A percentile compares a stretch with the other conserved stretches of the same genome.
Conservation (phyloP, 2,329 filamentous ascomycete species). For the Claviceps quebecensis region DNA sequence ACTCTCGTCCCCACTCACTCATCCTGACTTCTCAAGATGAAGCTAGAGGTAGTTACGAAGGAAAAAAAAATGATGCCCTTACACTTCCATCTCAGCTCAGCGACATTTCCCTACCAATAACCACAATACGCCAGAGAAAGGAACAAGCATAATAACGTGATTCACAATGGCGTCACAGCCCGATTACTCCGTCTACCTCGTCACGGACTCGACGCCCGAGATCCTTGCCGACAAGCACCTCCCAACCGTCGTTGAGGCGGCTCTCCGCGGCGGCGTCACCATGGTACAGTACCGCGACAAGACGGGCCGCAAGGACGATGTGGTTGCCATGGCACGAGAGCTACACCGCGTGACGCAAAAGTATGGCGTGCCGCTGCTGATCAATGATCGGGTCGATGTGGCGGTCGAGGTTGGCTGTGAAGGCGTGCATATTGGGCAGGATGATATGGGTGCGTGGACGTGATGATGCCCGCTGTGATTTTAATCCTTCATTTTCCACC, state of each 20-base stretch:
- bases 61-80: background rate
- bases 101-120: too few relatives aligned
- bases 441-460: slow-evolving; percentile 59
- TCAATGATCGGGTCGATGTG: slow-evolving; percentile 89
- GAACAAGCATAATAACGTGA: background rate
- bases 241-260: slow-evolving; percentile 57
- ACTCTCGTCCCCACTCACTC: background rate
- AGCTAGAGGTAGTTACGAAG: background rate
- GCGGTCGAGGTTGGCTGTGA: slow-evolving; percentile 75
- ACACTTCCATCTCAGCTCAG: background rate
- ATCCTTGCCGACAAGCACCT: slow-evolving; percentile 64
- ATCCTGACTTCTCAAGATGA: background rate
- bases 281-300: slow-evolving; percentile 90
- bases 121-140: background rate
- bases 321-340: slow-evolving; percentile 55
- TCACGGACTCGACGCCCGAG: slow-evolving; percentile 81
- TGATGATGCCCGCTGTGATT: background rate
- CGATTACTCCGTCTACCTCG: slow-evolving; percentile 76
- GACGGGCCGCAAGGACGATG: slow-evolving; percentile 54
- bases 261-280: slow-evolving; percentile 67
- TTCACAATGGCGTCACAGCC: slow-evolving; percentile 17
- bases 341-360: slow-evolving; percentile 58
- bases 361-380: slow-evolving; percentile 63
- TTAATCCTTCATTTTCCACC: background rate
- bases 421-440: slow-evolving; percentile 88